Conservation (phyloP, 192 early-diverging fungal genomes). For the Umbelopsis sp. region DNA sequence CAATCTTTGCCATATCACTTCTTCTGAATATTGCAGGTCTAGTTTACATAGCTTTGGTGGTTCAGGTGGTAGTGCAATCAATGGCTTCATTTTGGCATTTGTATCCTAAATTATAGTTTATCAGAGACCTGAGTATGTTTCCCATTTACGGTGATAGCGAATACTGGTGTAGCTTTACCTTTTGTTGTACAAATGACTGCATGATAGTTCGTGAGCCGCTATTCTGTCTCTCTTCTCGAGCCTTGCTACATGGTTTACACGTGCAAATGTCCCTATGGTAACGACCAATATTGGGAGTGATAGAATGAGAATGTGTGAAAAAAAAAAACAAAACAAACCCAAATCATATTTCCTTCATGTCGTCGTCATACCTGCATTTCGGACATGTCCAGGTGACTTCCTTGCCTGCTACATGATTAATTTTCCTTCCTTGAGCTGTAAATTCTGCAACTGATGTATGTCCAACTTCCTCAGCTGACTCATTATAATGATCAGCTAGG, state of each 20-base stretch:
- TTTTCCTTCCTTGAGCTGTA: background rate
- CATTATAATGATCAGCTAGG: background rate
- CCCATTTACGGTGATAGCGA: too few relatives aligned
- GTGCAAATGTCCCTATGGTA: background rate
- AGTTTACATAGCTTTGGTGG: background rate
- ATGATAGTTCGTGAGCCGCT: background rate
- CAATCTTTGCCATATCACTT: background rate
- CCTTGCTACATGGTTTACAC: constrained; percentile 3
- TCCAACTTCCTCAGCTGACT: constrained; percentile 4
- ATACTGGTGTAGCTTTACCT: background rate
- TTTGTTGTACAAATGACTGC: background rate
- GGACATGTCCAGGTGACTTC: constrained; percentile 14
- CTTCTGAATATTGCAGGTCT: background rate
- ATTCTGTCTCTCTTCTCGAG: background rate
- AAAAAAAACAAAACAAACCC: too few relatives aligned
- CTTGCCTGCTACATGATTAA: background rate
- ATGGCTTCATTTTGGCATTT: too few relatives aligned
- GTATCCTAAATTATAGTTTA: too few relatives aligned
- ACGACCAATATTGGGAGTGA: background rate
- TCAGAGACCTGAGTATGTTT: too few relatives aligned
- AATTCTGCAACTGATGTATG: background rate
- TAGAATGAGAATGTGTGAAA: too few relatives aligned
- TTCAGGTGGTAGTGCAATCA: background rate
- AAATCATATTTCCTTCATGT: background rate
- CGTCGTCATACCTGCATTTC: constrained; percentile 10